Percentiles rank a stretch among this genome's conserved stretches.
Conservation (phyloP, 2,329 filamentous ascomycete genomes). For the Colletotrichum acutatum region DNA sequence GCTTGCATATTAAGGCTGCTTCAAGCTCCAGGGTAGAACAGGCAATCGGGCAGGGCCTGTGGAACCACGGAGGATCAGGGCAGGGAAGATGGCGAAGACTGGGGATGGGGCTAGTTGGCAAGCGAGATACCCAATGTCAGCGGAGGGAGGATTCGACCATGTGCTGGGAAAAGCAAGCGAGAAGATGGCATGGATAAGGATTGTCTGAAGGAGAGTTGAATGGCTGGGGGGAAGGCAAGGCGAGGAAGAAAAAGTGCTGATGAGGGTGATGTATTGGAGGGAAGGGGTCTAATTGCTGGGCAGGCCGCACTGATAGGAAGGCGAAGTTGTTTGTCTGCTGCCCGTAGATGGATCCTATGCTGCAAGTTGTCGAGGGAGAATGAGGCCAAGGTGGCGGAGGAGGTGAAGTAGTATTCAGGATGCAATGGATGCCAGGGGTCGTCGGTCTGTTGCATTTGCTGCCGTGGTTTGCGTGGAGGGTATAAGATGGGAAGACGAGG, state of each 20-base stretch:
- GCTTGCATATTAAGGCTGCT: constrained; percentile 35
- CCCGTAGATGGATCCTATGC: background rate
- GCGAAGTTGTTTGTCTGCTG: background rate
- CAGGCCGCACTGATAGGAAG: background rate
- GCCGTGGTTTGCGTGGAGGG: background rate
- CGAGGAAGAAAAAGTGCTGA: background rate
- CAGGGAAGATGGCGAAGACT: constrained; percentile 36
- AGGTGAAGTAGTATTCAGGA: background rate
- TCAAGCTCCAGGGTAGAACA: constrained; percentile 33
- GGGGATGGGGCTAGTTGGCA: constrained; percentile 32
- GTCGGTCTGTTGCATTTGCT: background rate
- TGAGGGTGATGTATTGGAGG: background rate
- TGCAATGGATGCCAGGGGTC: background rate
- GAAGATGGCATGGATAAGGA: constrained; percentile 2
- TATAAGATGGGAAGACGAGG: background rate
- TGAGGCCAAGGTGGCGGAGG: background rate
- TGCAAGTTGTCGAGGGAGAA: background rate
- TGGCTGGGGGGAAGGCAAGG: background rate
- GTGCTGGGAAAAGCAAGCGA: constrained; percentile 26
- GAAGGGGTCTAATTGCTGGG: background rate
- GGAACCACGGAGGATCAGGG: constrained; percentile 33
- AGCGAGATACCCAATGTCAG: constrained; percentile 36
- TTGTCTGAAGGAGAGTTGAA: background rate
- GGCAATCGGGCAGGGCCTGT: constrained; percentile 30
- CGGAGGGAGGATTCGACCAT: constrained; percentile 18